Conservation (phyloP, 805 yeast species). For the Yarrowia keelungensis region DNA sequence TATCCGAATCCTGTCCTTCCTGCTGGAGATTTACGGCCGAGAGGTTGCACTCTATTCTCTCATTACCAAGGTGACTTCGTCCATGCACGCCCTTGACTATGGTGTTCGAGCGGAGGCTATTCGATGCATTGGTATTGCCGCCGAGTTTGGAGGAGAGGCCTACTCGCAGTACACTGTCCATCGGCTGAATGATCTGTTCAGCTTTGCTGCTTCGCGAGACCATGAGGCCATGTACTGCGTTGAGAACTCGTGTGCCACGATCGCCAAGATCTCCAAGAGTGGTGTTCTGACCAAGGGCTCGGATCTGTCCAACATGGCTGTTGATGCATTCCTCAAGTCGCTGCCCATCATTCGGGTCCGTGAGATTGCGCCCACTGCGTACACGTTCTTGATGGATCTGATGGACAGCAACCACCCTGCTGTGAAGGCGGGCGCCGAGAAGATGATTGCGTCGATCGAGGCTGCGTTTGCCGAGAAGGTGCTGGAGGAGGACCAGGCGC, state of each 20-base stretch:
- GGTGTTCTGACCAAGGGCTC: constrained; percentile 58
- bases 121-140: constrained; percentile 67
- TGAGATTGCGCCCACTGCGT: constrained; percentile 88
- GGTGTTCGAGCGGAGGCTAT: constrained; percentile 20
- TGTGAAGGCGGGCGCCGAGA: constrained; percentile 48
- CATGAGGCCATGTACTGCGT: constrained; percentile 87
- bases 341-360: constrained; percentile 84
- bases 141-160: constrained; percentile 74
- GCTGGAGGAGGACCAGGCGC: constrained; percentile 12
- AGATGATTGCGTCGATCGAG: constrained; percentile 21
- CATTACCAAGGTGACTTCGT: constrained; percentile 29
- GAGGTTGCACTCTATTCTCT: constrained; percentile 22
- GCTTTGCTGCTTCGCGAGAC: constrained; percentile 74
- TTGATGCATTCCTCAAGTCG: constrained; percentile 77
- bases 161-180: constrained; percentile 59
- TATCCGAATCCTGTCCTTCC: constrained; percentile 48
- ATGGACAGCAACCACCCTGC: constrained; percentile 71
- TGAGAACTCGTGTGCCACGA: constrained; percentile 80
- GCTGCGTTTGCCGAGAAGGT: constrained; percentile 2
- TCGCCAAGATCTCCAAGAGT: constrained; percentile 78
- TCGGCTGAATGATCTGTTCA: constrained; percentile 69
- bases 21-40: constrained; percentile 23
- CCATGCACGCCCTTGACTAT: constrained; percentile 24
- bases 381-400: constrained; percentile 73
- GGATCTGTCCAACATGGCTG: constrained; percentile 61